Percentiles rank a stretch among this genome's conserved stretches.
These are phyloP conservation scores for Pistacia integerrima DNA, from an alignment of 345 rosid genomes.

Conservation along the genomic window DNA sequence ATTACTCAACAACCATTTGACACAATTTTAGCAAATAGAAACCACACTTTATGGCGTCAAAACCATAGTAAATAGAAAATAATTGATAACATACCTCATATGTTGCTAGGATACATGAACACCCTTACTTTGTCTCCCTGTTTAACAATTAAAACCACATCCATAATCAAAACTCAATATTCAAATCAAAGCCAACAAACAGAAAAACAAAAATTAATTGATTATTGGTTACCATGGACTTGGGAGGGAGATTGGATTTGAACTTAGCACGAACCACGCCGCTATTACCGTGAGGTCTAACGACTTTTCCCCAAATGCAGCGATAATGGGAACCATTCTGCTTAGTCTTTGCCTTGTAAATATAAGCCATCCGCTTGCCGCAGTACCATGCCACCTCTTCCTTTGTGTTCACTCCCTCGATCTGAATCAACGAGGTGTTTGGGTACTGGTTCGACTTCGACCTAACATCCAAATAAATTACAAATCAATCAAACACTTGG, in stretches of 20 bases:
- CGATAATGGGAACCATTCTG: constrained; percentile 55
- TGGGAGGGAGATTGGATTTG: constrained; percentile 74
- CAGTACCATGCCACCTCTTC: constrained; percentile 60
- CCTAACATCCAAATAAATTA: constrained; percentile 30
- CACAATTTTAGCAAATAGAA: background rate
- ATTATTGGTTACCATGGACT: constrained; percentile 49
- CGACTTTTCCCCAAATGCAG: constrained; percentile 68
- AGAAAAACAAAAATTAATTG: background rate
- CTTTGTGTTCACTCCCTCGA: constrained; percentile 66
- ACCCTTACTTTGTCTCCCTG: constrained; percentile 65
- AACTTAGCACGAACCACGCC: constrained; percentile 73
- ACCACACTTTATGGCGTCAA: background rate
- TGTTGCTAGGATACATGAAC: constrained; percentile 58
- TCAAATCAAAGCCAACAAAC: constrained; percentile 1
- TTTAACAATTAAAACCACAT: background rate
- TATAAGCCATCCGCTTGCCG: constrained; percentile 59
- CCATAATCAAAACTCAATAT: background rate
- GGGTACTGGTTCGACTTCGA: constrained; percentile 80
- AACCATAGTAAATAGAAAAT: background rate
- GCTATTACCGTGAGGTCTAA: constrained; percentile 72
- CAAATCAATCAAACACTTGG: background rate
- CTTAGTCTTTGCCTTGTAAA: constrained; percentile 63
- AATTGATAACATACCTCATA: constrained; percentile 28
- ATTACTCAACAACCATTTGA: background rate
- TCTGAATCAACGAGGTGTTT: constrained; percentile 63